phyloP scores from a whole-genome alignment of 768 basidiomycete species.

The Cubamyces lactineus region DNA sequence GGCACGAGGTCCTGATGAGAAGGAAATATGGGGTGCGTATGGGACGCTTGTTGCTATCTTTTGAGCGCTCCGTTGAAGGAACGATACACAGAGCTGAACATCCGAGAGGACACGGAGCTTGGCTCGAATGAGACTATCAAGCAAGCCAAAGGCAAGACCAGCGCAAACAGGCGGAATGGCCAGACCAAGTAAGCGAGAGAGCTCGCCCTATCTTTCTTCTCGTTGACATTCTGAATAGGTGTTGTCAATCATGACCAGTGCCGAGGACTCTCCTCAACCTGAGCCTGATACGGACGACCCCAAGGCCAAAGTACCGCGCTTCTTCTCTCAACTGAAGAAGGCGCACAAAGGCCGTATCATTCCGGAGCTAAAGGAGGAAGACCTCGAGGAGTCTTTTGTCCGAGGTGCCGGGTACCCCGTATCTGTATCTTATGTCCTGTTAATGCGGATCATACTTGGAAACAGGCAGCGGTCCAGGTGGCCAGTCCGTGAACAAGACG shows the following conservation, averaged over 20 bases:
- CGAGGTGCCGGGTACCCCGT: constrained; percentile 56
- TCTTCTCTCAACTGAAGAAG: constrained; percentile 73
- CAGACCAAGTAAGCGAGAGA: constrained; percentile 23
- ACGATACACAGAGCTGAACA: constrained; percentile 58
- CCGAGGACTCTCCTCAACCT: constrained; percentile 19
- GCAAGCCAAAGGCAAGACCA: constrained; percentile 53
- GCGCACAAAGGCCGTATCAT: constrained; percentile 64
- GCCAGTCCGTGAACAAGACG: constrained; percentile 97
- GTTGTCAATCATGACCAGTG: constrained; percentile 35
- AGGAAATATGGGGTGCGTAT: constrained; percentile 62
- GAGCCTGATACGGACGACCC: constrained; percentile 15
- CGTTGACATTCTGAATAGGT: constrained; percentile 30
- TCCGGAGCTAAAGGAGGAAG: constrained; percentile 74
- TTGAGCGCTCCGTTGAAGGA: not conserved
- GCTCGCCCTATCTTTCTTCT: not conserved
- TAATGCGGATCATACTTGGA: constrained; percentile 14
- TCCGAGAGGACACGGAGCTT: constrained; percentile 83
- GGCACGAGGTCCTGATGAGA: constrained; percentile 35
- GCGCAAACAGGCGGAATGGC: constrained; percentile 46
- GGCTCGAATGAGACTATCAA: constrained; percentile 85
- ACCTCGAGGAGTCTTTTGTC: constrained; percentile 87
- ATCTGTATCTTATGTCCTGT: constrained; percentile 1
- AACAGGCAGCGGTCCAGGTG: constrained; percentile 87
- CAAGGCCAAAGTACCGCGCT: constrained; percentile 37
- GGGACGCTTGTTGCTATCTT: not conserved